Evolutionary conservation across 2,329 filamentous ascomycete genomes (phyloP).

Genomic region (Diaporthe sp.): DNA sequence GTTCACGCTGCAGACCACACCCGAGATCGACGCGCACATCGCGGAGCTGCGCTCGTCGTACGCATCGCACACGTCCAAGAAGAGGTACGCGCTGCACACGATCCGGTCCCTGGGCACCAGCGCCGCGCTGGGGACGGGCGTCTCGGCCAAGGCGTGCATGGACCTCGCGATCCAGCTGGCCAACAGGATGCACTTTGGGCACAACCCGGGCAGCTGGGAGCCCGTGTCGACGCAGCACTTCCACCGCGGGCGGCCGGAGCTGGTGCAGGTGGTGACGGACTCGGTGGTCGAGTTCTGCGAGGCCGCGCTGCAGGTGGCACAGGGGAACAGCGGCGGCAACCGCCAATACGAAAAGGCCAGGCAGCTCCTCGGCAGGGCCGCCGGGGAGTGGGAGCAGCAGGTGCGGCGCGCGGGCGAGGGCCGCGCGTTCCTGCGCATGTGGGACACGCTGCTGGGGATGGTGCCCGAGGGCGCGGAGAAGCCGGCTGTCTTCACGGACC

Average conservation of each 20-base stretch:
- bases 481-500: constrained; percentile 35
- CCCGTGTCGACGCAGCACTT: constrained; percentile 44
- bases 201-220: constrained; percentile 44
- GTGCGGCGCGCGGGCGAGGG: constrained; percentile 32
- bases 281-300: constrained; percentile 43
- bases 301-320: constrained; percentile 17
- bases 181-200: constrained; percentile 44
- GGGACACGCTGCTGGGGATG: constrained; percentile 38
- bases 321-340: too few species aligned
- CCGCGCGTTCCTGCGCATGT: constrained; percentile 33
- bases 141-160: constrained; percentile 42
- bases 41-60: constrained; percentile 32
- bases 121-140: constrained; percentile 22
- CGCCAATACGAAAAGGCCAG: background rate
- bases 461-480: constrained; percentile 16
- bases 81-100: constrained; percentile 38
- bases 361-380: constrained; percentile 25
- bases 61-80: constrained; percentile 22
- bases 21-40: constrained; percentile 42
- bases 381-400: constrained; percentile 30
- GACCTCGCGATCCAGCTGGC: constrained; percentile 45
- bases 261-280: constrained; percentile 43
- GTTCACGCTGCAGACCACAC: constrained; percentile 30
- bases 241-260: constrained; percentile 45
- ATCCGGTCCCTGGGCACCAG: constrained; percentile 38